Evolutionary conservation across 2,329 filamentous ascomycete genomes (phyloP).

Genomic region (Epichloe scottii): DNA sequence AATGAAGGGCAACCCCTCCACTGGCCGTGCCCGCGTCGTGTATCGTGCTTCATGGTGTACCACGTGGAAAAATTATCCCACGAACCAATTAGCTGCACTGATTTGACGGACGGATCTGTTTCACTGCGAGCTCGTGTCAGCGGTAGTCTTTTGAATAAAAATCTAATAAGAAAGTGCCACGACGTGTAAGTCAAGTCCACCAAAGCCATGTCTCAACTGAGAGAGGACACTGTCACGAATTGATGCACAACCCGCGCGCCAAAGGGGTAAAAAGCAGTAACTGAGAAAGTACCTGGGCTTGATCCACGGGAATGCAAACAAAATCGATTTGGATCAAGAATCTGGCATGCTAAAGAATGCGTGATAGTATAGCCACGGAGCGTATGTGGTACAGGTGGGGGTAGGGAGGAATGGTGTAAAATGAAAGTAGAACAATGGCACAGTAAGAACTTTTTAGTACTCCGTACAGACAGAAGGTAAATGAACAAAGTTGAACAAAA

Average conservation of each 20-base stretch:
- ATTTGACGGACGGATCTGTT: conserved; percentile 47
- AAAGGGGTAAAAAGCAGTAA: background rate
- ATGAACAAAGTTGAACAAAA: background rate
- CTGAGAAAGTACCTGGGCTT: background rate
- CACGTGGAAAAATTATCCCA: conserved; percentile 85
- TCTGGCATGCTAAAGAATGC: background rate
- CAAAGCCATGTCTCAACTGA: background rate
- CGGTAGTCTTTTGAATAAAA: background rate
- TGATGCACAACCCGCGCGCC: background rate
- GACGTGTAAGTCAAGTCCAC: background rate
- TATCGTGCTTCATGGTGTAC: conserved; percentile 73
- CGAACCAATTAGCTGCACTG: conserved; percentile 74
- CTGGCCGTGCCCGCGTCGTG: conserved; percentile 57
- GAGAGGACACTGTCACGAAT: background rate
- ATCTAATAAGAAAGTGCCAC: background rate
- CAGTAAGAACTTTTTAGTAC: too few relatives aligned
- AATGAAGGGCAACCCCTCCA: conserved; percentile 87
- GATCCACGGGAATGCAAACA: background rate
- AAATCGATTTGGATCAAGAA: background rate
- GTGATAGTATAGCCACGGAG: background rate
- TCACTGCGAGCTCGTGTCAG: conserved; percentile 31
- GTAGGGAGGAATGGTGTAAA: background rate
- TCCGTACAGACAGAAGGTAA: background rate
- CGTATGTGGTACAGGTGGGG: background rate
- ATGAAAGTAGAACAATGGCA: background rate